phyloP scores from a whole-genome alignment of 345 rosid species.

The Eucalyptus brandiana region DNA sequence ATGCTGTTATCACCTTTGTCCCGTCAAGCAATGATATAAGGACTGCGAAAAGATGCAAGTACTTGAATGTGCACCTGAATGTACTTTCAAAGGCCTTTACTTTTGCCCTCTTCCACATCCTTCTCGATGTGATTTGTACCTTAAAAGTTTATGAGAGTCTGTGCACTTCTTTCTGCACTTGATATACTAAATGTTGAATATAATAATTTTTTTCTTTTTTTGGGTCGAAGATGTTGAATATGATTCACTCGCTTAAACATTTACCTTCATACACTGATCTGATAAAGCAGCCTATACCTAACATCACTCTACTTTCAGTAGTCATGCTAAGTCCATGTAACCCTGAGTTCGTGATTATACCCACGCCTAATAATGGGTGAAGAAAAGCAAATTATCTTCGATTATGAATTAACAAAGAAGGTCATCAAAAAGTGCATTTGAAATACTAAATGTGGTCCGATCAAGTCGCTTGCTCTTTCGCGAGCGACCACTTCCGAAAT shows the following conservation, averaged over 20 bases:
- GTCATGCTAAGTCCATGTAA: background rate
- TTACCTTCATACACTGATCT: background rate
- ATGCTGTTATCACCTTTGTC: no score
- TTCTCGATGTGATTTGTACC: background rate
- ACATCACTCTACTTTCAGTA: background rate
- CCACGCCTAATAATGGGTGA: background rate
- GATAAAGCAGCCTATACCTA: background rate
- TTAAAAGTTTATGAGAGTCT: background rate
- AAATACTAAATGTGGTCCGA: no score
- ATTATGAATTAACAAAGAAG: background rate
- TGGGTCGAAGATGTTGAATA: background rate
- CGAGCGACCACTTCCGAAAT: background rate
- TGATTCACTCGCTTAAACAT: background rate
- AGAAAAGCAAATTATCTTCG: background rate
- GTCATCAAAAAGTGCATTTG: background rate
- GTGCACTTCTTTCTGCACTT: background rate
- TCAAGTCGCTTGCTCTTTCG: background rate
- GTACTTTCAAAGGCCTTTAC: background rate
- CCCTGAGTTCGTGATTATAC: background rate
- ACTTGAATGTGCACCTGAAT: background rate
- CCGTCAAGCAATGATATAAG: no score
- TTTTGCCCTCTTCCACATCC: background rate
- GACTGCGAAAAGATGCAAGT: background rate
- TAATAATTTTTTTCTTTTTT: background rate
- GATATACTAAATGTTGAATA: background rate